A percentile compares a stretch with the other conserved stretches of the same genome.
phyloP scores from a whole-genome alignment of 768 basidiomycete species.

The Scleroderma citrinum region DNA sequence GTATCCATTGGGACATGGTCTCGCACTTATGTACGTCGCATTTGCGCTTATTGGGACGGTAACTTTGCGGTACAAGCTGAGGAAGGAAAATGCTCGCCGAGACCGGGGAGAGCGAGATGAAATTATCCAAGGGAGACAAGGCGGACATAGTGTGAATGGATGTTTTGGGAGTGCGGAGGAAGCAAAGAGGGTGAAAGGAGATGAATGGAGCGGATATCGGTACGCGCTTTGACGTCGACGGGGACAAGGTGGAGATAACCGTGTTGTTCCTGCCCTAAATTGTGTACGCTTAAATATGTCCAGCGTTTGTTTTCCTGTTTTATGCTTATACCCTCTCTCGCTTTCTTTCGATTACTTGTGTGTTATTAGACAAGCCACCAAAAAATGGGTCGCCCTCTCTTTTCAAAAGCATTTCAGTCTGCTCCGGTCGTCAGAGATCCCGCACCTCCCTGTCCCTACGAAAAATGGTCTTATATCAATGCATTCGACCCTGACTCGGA shows the following conservation, averaged over 20 bases:
- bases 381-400: conserved; percentile 56
- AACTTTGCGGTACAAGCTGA: conserved; percentile 37
- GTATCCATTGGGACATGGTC: conserved; percentile 55
- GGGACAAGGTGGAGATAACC: neutral
- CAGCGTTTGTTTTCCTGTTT: conserved; percentile 7
- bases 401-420: conserved; percentile 39
- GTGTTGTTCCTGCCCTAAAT: conserved; percentile 32
- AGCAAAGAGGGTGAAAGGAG: conserved; percentile 65
- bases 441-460: conserved; percentile 33
- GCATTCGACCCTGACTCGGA: conserved; percentile 79
- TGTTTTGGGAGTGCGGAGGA: conserved; percentile 54
- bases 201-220: conserved; percentile 70
- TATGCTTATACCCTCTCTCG: neutral
- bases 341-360: conserved; percentile 5
- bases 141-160: conserved; percentile 46
- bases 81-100: conserved; percentile 56
- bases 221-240: conserved; percentile 46
- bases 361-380: conserved; percentile 20
- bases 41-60: conserved; percentile 50
- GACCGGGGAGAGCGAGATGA: conserved; percentile 67
- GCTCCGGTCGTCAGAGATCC: conserved; percentile 41
- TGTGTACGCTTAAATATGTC: conserved; percentile 11
- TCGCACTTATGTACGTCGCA: conserved; percentile 69
- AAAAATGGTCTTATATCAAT: conserved; percentile 61
- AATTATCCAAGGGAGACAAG: conserved; percentile 40